Conservation (phyloP, 1,284 basidiomycete species). For the Jaminaea rosea region DNA sequence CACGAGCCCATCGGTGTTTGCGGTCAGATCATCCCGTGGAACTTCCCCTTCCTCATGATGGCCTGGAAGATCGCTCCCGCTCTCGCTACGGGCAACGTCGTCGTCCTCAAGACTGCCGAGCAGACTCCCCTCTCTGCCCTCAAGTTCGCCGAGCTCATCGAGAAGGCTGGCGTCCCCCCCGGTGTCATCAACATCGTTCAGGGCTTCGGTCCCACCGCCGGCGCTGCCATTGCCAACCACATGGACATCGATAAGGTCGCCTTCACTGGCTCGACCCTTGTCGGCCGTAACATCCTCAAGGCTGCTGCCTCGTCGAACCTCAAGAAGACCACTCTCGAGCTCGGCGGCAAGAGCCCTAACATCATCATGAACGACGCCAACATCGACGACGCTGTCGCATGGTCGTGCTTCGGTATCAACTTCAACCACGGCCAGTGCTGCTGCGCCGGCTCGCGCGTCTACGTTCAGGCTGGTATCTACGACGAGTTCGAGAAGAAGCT, state of each 20-base stretch:
- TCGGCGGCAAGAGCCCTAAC: constrained; percentile 83
- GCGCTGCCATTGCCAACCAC: constrained; percentile 58
- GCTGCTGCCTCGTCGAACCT: constrained; percentile 11
- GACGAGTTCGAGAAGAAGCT: constrained; percentile 17
- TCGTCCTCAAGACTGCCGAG: constrained; percentile 56
- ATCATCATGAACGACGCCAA: constrained; percentile 65
- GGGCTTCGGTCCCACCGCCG: constrained; percentile 71
- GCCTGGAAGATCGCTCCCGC: constrained; percentile 55
- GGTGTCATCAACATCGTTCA: constrained; percentile 74
- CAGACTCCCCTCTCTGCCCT: constrained; percentile 77
- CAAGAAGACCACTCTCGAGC: constrained; percentile 49
- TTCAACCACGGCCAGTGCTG: constrained; percentile 22
- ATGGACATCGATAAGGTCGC: constrained; percentile 48
- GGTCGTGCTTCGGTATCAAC: constrained; percentile 17
- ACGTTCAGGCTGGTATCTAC: constrained; percentile 19
- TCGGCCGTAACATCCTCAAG: constrained; percentile 10
- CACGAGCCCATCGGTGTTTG: constrained; percentile 91
- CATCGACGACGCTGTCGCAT: constrained; percentile 38
- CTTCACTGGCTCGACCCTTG: constrained; percentile 21
- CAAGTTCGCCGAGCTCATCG: constrained; percentile 63
- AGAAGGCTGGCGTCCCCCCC: constrained; percentile 70
- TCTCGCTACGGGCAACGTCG: constrained; percentile 34
- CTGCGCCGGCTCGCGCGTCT: constrained; percentile 22
- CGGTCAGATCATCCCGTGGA: constrained; percentile 49
- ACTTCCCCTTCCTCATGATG: constrained; percentile 60